phyloP scores from a whole-genome alignment of 1,284 basidiomycete species.

The Sporisorium exsertum region DNA sequence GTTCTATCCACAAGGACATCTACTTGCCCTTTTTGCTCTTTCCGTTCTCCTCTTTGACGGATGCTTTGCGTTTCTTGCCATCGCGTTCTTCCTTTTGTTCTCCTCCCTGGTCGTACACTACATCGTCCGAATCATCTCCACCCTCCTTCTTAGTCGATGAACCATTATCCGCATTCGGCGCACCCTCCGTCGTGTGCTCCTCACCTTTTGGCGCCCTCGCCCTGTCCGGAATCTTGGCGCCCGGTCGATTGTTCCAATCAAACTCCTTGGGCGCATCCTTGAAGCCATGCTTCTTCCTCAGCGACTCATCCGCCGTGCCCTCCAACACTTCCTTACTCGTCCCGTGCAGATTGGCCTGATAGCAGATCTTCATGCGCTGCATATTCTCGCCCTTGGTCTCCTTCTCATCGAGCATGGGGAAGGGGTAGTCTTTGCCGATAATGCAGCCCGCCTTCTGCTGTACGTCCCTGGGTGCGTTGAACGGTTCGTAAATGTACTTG shows the following conservation, averaged over 20 bases:
- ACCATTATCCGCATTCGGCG: conserved; percentile 2
- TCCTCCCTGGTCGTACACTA: conserved; percentile 30
- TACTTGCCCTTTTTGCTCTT: conserved; percentile 39
- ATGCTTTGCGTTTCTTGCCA: conserved; percentile 25
- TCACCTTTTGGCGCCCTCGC: conserved; percentile 48
- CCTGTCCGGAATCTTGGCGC: conserved; percentile 55
- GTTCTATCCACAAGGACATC: background rate
- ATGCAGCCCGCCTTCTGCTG: conserved; percentile 61
- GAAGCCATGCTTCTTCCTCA: conserved; percentile 57
- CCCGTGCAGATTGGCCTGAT: conserved; percentile 46
- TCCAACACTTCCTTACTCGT: conserved; percentile 57
- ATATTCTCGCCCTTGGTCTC: conserved; percentile 56
- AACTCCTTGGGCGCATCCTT: conserved; percentile 38
- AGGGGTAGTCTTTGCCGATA: conserved; percentile 61
- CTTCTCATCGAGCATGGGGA: conserved; percentile 63
- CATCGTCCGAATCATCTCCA: conserved; percentile 35
- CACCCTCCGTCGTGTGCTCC: conserved; percentile 27
- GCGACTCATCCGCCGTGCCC: conserved; percentile 54
- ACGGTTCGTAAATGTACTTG: conserved; percentile 64
- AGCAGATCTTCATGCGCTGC: conserved; percentile 53
- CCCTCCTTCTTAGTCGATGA: conserved; percentile 17
- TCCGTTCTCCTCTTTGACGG: conserved; percentile 7
- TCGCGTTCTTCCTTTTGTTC: conserved; percentile 37
- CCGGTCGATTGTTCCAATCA: conserved; percentile 35
- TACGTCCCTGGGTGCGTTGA: conserved; percentile 55